Evolutionary conservation across 2,329 filamentous ascomycete genomes (phyloP).

Genomic region (Fusarium xyrophilum): DNA sequence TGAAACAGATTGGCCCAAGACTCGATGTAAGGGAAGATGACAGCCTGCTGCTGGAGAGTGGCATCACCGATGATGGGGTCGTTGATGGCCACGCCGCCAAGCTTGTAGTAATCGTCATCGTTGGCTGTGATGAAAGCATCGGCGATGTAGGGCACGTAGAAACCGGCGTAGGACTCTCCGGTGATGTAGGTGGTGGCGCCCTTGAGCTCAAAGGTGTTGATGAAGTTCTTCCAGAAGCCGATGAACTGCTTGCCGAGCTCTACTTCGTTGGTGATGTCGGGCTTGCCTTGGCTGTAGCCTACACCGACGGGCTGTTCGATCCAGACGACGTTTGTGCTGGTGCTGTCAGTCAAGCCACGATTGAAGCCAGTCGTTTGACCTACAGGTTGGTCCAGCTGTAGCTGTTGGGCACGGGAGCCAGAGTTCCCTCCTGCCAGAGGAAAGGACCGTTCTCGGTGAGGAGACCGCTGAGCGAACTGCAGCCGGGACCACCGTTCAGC

Average conservation of each 20-base stretch:
- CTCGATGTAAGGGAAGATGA: slow-evolving; percentile 66
- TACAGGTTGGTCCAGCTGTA: slow-evolving; percentile 75
- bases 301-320: slow-evolving; percentile 73
- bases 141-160: slow-evolving; percentile 74
- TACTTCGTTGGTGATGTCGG: slow-evolving; percentile 69
- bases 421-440: slow-evolving; percentile 73
- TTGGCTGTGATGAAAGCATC: slow-evolving; percentile 73
- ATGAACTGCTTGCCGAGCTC: slow-evolving; percentile 76
- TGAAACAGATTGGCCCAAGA: slow-evolving; percentile 66
- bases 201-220: slow-evolving; percentile 72
- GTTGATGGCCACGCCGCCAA: slow-evolving; percentile 74
- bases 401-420: slow-evolving; percentile 67
- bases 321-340: slow-evolving; percentile 74
- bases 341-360: fast-evolving
- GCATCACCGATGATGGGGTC: slow-evolving; percentile 69
- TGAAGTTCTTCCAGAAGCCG: slow-evolving; percentile 80
- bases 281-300: slow-evolving; percentile 71
- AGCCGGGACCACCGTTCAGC: slow-evolving; percentile 47
- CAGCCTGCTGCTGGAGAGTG: slow-evolving; percentile 52
- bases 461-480: slow-evolving; percentile 48
- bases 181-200: slow-evolving; percentile 75
- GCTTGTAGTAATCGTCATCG: slow-evolving; percentile 70
- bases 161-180: slow-evolving; percentile 73
- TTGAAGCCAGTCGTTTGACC: fast-evolving
- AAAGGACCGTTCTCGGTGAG: slow-evolving; percentile 81